Conservation (phyloP, 2,329 filamentous ascomycete species). For the Didymella pomorum region DNA sequence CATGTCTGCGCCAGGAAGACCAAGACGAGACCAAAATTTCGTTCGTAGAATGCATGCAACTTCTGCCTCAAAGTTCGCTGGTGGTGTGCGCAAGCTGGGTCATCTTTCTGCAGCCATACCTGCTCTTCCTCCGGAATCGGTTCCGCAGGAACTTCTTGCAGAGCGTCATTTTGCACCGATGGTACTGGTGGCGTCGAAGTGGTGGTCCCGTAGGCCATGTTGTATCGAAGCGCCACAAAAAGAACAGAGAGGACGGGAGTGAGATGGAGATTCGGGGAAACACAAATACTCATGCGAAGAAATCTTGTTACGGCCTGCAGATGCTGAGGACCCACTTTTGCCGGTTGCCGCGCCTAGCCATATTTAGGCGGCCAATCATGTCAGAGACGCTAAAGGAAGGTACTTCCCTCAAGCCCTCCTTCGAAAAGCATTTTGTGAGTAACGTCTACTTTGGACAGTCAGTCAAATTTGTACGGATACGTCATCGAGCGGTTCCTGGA, state of each 20-base stretch:
- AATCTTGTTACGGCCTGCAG: conserved; percentile 2
- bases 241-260: not conserved
- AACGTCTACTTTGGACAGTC: no score
- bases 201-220: conserved; percentile 28
- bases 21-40: conserved; percentile 36
- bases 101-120: conserved; percentile 12
- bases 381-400: no score
- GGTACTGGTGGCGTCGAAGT: not conserved
- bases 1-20: conserved; percentile 52
- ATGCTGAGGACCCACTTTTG: conserved; percentile 10
- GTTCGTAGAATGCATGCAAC: conserved; percentile 29
- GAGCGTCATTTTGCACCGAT: not conserved
- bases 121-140: conserved; percentile 14
- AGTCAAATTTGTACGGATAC: no score
- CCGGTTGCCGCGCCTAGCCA: conserved; percentile 16
- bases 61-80: conserved; percentile 2
- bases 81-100: conserved; percentile 9
- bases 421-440: no score
- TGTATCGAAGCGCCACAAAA: not conserved
- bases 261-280: not conserved
- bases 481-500: no score
- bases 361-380: conserved; percentile 6
- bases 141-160: conserved; percentile 14
- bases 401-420: no score
- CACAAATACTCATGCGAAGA: conserved; percentile 4